Conservation (phyloP, 2,329 filamentous ascomycete species). For the Fusarium poae region DNA sequence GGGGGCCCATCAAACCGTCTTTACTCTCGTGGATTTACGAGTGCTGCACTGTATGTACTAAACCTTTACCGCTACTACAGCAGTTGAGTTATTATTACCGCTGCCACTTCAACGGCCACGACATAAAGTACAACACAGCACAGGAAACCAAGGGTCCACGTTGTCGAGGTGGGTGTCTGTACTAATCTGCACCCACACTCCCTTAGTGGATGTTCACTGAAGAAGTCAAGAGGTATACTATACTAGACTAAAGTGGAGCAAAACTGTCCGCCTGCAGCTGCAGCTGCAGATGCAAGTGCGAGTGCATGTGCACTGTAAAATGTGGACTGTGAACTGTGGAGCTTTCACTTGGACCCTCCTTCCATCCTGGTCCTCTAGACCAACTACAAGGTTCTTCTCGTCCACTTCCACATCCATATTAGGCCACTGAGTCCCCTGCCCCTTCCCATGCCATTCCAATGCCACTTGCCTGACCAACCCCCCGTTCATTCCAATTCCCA, state of each 20-base stretch:
- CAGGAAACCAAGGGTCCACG: slow-evolving; percentile 31
- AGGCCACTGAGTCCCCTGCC: slow-evolving; percentile 45
- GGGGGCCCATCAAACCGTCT: slow-evolving; percentile 26
- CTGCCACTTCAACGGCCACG: slow-evolving; percentile 34
- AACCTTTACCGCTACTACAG: slow-evolving; percentile 1
- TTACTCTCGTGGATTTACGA: neutral
- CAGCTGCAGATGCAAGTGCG: slow-evolving; percentile 9
- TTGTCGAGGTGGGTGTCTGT: slow-evolving; percentile 22
- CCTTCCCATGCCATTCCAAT: slow-evolving; percentile 43
- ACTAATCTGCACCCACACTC: slow-evolving; percentile 25
- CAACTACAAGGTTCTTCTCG: slow-evolving; percentile 27
- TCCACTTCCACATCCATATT: slow-evolving; percentile 42
- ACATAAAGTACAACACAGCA: slow-evolving; percentile 23
- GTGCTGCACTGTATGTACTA: neutral
- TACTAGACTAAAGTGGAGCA: neutral
- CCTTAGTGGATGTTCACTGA: slow-evolving; percentile 12
- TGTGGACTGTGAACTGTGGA: slow-evolving; percentile 10
- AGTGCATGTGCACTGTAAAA: slow-evolving; percentile 8
- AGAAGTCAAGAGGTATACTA: too few relatives aligned
- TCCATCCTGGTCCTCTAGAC: slow-evolving; percentile 19
- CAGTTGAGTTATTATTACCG: slow-evolving; percentile 22
- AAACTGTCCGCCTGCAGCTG: neutral
- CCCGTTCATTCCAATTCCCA: slow-evolving; percentile 46
- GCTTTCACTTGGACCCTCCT: slow-evolving; percentile 25
- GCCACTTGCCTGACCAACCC: slow-evolving; percentile 45